A percentile compares a stretch with the other conserved stretches of the same genome.
Evolutionary conservation across 2,329 filamentous ascomycete genomes (phyloP).

Genomic region (Aspergillus melleus): DNA sequence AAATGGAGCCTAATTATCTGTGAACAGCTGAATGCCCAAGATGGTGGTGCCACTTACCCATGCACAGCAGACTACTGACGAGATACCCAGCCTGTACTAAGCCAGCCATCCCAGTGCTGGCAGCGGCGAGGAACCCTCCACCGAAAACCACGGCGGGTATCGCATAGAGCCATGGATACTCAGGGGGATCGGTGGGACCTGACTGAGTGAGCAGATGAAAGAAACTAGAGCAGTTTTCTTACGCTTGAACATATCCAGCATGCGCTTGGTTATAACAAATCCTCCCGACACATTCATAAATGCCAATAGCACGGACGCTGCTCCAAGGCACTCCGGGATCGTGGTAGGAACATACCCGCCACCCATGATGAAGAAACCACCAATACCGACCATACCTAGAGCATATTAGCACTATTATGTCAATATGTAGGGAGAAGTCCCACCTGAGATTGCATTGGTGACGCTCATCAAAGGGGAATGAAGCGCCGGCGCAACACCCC

Average conservation of each 20-base stretch:
- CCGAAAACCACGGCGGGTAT: slow-evolving; percentile 75
- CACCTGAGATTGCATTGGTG: slow-evolving; percentile 85
- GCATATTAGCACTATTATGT: slow-evolving; percentile 17
- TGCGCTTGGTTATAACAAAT: slow-evolving; percentile 88
- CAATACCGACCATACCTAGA: slow-evolving; percentile 77
- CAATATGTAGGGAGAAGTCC: not conserved
- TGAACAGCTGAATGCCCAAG: not conserved
- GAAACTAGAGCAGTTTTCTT: slow-evolving; percentile 23
- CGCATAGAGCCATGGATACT: slow-evolving; percentile 85
- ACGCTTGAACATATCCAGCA: slow-evolving; percentile 90
- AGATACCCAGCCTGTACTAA: slow-evolving; percentile 86
- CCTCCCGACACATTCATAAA: slow-evolving; percentile 88
- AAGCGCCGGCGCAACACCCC: slow-evolving; percentile 79
- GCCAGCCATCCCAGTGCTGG: slow-evolving; percentile 77
- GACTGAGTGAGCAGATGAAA: slow-evolving; percentile 25
- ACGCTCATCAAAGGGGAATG: slow-evolving; percentile 91
- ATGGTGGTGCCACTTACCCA: slow-evolving; percentile 49
- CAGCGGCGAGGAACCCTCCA: slow-evolving; percentile 77
- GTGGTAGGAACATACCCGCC: slow-evolving; percentile 77
- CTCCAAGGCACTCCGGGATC: slow-evolving; percentile 75
- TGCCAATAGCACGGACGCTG: slow-evolving; percentile 76
- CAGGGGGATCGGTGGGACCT: slow-evolving; percentile 79
- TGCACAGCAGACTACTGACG: slow-evolving; percentile 80
- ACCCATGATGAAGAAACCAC: slow-evolving; percentile 84
- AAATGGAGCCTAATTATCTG: slow-evolving; percentile 59